Percentiles rank a stretch among this genome's conserved stretches.
Evolutionary conservation across 2,329 filamentous ascomycete species (phyloP).

Genomic region (Colletotrichum costaricense): DNA sequence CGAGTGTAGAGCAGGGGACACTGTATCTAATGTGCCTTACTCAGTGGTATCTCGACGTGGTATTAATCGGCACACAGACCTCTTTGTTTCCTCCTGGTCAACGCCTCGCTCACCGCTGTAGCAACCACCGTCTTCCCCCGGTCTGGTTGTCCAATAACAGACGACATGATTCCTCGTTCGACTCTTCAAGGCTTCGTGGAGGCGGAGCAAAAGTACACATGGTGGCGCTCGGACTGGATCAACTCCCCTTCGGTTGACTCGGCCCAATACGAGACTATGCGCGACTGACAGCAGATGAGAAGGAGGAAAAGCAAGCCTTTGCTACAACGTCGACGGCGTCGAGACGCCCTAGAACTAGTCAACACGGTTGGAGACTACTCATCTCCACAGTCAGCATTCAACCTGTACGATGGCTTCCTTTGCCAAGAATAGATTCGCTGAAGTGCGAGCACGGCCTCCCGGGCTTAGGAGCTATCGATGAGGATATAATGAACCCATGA

Average conservation of each 20-base stretch:
- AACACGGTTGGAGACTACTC: slow-evolving; percentile 4
- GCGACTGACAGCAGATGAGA: not conserved
- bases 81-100: slow-evolving; percentile 20
- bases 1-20: not conserved
- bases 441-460: not conserved
- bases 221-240: slow-evolving; percentile 2
- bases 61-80: slow-evolving; percentile 15
- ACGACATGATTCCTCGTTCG: not conserved
- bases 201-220: slow-evolving; percentile 7
- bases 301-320: slow-evolving; percentile 10
- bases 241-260: not conserved
- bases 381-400: slow-evolving; percentile 14
- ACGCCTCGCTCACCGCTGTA: not conserved
- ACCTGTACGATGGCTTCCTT: not conserved
- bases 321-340: slow-evolving; percentile 19
- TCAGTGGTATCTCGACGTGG: not conserved
- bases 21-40: too few species aligned
- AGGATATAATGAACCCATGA: slow-evolving; percentile 24
- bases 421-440: slow-evolving; percentile 16
- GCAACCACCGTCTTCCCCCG: not conserved
- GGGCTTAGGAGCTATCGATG: not conserved
- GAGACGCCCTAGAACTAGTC: slow-evolving; percentile 15
- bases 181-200: slow-evolving; percentile 1
- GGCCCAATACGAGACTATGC: slow-evolving; percentile 3
- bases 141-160: not conserved